phyloP scores from a whole-genome alignment of 1,139 yeast species.

The Yamadazyma atlantica region DNA sequence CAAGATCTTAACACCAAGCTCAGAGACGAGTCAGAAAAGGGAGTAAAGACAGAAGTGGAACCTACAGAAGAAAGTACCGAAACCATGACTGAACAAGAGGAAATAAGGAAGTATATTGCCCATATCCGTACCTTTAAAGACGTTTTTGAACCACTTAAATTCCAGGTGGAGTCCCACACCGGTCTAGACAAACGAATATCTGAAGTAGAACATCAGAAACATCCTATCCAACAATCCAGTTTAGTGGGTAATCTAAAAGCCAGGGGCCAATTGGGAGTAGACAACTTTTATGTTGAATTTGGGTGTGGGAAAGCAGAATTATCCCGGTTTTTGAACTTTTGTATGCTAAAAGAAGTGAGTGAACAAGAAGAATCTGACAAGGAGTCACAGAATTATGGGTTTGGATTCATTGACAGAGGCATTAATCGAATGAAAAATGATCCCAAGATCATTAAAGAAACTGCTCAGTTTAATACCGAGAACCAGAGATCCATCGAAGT shows the following conservation, averaged over 20 bases:
- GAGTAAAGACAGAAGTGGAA: conserved; percentile 14
- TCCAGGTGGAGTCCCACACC: conserved; percentile 20
- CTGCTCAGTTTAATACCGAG: conserved; percentile 22
- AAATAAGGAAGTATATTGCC: conserved; percentile 29
- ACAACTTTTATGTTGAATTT: conserved; percentile 62
- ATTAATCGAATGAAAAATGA: conserved; percentile 80
- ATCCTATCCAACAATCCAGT: conserved; percentile 80
- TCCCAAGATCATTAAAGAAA: conserved; percentile 59
- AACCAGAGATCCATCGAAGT: conserved; percentile 22
- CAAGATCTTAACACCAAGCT: conserved; percentile 37
- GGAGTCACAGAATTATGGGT: conserved; percentile 33
- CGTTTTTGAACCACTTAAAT: conserved; percentile 12
- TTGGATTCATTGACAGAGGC: conserved; percentile 72
- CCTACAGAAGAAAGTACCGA: conserved; percentile 13
- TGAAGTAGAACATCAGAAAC: conserved; percentile 56
- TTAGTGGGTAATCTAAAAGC: conserved; percentile 66
- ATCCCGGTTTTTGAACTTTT: conserved; percentile 62
- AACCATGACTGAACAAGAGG: conserved; percentile 15
- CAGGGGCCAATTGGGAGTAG: conserved; percentile 35
- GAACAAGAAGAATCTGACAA: neutral
- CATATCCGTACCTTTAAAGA: conserved; percentile 19
- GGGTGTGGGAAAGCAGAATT: conserved; percentile 92
- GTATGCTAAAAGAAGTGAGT: conserved; percentile 27
- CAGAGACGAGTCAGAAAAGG: conserved; percentile 4
- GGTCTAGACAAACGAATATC: conserved; percentile 39